Base-by-base conservation (phyloP, 2,329 filamentous ascomycete genomes). In the Setomelanomma holmii region DNA sequence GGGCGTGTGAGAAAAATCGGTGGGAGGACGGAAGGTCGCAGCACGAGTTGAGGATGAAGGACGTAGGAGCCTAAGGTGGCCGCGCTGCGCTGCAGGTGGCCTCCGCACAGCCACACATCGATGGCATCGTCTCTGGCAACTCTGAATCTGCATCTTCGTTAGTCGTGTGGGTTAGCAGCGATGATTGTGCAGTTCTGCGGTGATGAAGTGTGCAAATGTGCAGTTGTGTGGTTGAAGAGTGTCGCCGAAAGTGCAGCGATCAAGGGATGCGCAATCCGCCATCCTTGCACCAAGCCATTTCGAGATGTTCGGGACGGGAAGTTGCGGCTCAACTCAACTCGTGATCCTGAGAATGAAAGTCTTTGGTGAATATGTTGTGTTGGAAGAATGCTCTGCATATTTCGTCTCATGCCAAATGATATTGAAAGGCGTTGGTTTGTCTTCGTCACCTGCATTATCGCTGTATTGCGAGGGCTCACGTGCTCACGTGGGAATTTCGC, bases 81-180 rank as follows among this genome's bases (percentile, higher is more conserved):
- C 56, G 67, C 61, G 62, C 64, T 56, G 60, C 42, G 64, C 64
- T 60, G 64, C 57, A 57, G 59, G 60, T 54, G 60, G 52, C 59
- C 56, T 62, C 60, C 52, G n/a, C n/a, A n/a, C n/a, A n/a, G n/a
- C n/a, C 64, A 68, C 56, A 41, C 61, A 45, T 57, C 48, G 60
- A 57, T 45, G 42, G 42, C 60, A 64, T 65, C 46, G 52, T 48
- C 40, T 47, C 43, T 33, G 55, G 49, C 45, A 58, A 38, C 49
- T 55, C 60, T 67, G 49, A 46, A 45, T 55, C 64, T 67, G 49
- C 53, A 54, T 40, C 52, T 53, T 20, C 38, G 55, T 69, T 44
- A 64, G 58, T 62, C 43, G 45, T 23, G 21, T 5, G n/a, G 24
- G 58, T 68, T 67, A 69, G 67, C 47, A 55, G 56, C 54, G 61